Base-by-base conservation (phyloP, 768 basidiomycete species). In the Boletus tylopilopsis region DNA sequence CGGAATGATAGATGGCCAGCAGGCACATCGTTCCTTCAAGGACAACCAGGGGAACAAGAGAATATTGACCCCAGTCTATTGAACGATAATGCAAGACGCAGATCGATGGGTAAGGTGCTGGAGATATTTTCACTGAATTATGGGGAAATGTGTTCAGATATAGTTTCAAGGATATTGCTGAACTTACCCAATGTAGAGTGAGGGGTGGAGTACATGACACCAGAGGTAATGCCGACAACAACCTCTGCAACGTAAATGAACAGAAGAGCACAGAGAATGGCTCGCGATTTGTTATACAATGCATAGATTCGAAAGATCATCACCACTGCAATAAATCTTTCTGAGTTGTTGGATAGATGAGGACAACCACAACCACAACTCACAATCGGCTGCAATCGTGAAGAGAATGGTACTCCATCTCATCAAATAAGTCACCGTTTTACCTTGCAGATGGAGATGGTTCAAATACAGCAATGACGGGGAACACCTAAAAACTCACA, bases 231-330 rank as follows among this genome's bases (percentile, higher is more conserved):
- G 7, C 1, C 22, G 19, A 25, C 0, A 16, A 45, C 15, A 37
- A 54, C 6, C 5, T 41, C 43, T 25, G 3, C 39, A 12, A 3
- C 6, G 5, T 29, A 54, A 7, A 54, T 23, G 13, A 49, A 30
- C 5, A 55, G 24, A 13, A 55, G 52, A 16, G 45, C 3, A 4
- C 4, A 2, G 9, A 54, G 41, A 6, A 54, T 24, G 7, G 0
- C 13, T n/a, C 43, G 45, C 13, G 54, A 54, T 21, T 10, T 38
- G 2, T 39, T 25, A 19, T 42, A 54, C 25, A 55, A 25, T 19
- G 54, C 54, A 45, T 54, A 55, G 13, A 45, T 30, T 22, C 52
- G 46, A 22, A 42, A 38, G 3, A 55, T 21, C 54, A 55, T 55
- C 12, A 55, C 15, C 19, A 54, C 54, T 55, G 19, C 5, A 33